A percentile compares a stretch with the other conserved stretches of the same genome.
phyloP scores from a whole-genome alignment of 805 yeast genomes.

The Teunomyces stri region DNA sequence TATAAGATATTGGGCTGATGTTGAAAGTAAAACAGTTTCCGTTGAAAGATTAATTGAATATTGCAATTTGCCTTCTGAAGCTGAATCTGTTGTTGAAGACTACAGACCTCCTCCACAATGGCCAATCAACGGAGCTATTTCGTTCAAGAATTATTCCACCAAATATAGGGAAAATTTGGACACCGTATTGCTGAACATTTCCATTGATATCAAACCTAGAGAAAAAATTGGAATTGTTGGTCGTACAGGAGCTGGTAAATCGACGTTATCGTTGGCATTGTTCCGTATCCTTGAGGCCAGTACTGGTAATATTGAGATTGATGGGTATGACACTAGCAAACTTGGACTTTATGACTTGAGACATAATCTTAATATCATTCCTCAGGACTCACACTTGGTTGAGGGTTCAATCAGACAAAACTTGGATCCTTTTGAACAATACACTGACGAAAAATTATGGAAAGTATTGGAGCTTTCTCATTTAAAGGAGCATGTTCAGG shows the following conservation, averaged over 20 bases:
- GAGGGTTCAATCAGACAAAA: constrained; percentile 25
- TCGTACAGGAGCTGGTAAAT: constrained; percentile 31
- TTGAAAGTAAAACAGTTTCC: constrained; percentile 33
- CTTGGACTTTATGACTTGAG: constrained; percentile 28
- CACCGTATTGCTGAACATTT: constrained; percentile 23
- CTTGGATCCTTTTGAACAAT: constrained; percentile 24
- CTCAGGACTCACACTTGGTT: constrained; percentile 27
- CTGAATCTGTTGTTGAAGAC: constrained; percentile 11
- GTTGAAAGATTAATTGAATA: constrained; percentile 39
- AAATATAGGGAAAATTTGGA: constrained; percentile 25
- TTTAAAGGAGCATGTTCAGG: constrained; percentile 21
- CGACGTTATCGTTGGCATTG: constrained; percentile 26
- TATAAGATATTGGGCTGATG: constrained; percentile 33
- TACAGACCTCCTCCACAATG: constrained; percentile 14
- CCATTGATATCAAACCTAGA: constrained; percentile 18
- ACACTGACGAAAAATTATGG: constrained; percentile 25
- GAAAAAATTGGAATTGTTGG: constrained; percentile 32
- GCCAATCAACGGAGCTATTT: constrained; percentile 23
- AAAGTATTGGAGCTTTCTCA: constrained; percentile 26
- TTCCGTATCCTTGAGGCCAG: constrained; percentile 28
- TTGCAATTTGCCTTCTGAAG: constrained; percentile 26
- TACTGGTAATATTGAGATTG: constrained; percentile 23
- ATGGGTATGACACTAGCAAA: constrained; percentile 18
- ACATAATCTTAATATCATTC: constrained; percentile 26
- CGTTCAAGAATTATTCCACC: constrained; percentile 22